Percentiles rank a stretch among this genome's conserved stretches.
Evolutionary conservation across 129 eudicot species (phyloP).

Genomic region (Silybum marianum): DNA sequence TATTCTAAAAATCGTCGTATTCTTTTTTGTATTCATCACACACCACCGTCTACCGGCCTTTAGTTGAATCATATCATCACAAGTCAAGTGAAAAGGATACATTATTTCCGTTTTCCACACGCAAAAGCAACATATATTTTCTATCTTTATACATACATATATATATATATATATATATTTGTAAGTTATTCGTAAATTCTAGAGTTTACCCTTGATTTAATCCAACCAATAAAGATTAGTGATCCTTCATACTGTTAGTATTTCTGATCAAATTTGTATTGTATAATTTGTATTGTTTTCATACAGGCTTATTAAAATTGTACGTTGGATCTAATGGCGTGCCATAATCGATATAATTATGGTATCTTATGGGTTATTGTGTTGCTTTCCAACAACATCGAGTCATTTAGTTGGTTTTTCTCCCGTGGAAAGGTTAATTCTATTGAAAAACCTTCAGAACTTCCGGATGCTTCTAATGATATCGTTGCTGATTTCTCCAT

Average conservation of each 20-base stretch:
- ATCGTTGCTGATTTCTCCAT: constrained; percentile 58
- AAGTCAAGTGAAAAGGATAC: background rate
- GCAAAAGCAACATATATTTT: constrained; percentile 18
- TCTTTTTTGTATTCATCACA: background rate
- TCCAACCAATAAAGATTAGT: background rate
- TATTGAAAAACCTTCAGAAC: constrained; percentile 19
- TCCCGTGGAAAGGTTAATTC: constrained; percentile 30
- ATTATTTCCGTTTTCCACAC: constrained; percentile 20
- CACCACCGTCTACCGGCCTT: constrained; percentile 10
- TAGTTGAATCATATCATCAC: background rate
- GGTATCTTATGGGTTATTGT: constrained; percentile 36
- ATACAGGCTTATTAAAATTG: constrained; percentile 11
- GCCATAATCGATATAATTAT: background rate
- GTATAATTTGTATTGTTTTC: background rate
- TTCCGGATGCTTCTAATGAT: constrained; percentile 1
- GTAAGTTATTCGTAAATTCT: constrained; percentile 2
- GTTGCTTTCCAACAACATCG: constrained; percentile 38
- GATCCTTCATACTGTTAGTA: background rate
- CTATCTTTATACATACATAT: background rate
- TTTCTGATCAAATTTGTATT: background rate
- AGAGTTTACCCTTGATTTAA: background rate
- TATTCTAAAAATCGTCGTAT: background rate
- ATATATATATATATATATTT: background rate
- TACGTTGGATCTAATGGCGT: constrained; percentile 22
- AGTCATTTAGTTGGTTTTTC: constrained; percentile 48